Conservation (phyloP, 176 grass and related monocot species). For the Bonia amplexicaulis region DNA sequence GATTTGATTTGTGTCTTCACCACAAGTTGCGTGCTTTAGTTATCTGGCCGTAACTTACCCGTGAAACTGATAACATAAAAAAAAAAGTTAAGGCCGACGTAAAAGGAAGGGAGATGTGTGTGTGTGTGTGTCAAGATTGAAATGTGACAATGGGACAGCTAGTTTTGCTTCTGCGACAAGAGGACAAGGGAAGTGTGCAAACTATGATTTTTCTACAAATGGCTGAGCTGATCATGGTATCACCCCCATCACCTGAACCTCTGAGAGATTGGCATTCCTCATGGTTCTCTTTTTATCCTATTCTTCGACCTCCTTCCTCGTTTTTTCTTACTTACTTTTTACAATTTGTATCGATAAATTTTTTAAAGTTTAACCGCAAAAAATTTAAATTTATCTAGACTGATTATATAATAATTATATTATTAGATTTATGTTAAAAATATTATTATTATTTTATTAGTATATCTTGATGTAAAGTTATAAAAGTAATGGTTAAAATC, state of each 20-base stretch:
- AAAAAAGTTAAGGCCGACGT: neutral
- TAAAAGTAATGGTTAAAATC: no score
- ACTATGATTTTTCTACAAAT: constrained; percentile 13
- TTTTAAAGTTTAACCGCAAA: no score
- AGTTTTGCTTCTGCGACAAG: constrained; percentile 1
- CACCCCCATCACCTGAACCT: constrained; percentile 62
- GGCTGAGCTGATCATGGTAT: constrained; percentile 46
- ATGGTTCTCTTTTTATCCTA: constrained; percentile 16
- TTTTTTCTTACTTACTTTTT: no score
- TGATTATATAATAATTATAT: no score
- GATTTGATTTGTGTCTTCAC: neutral
- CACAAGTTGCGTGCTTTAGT: neutral
- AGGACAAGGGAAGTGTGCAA: constrained; percentile 7
- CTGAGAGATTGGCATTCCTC: neutral
- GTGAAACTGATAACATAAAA: neutral
- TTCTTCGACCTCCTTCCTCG: neutral
- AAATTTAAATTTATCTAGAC: no score
- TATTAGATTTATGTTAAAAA: no score
- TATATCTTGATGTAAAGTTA: no score
- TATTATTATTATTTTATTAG: no score
- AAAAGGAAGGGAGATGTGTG: constrained; percentile 16
- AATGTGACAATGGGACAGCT: constrained; percentile 14
- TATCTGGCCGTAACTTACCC: neutral
- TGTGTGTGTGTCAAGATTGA: neutral
- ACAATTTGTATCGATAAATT: no score